Base-by-base conservation (phyloP, 352 stramenopile genomes). In the Phytophthora multivora region DNA sequence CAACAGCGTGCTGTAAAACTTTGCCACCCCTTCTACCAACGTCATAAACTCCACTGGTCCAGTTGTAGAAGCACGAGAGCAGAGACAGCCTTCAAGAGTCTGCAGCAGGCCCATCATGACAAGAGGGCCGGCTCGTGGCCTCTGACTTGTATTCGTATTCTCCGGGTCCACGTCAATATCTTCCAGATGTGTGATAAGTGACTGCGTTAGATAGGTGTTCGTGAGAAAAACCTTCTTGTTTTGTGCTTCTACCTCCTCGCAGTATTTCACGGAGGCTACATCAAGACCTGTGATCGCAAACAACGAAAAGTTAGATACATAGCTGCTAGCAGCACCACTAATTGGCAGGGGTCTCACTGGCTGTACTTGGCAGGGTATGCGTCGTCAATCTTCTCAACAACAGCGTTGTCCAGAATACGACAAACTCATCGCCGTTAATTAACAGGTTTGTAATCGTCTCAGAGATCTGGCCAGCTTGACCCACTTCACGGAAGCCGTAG, bases 51-150 rank as follows among this genome's bases (percentile, higher is more conserved):
- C 83, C 9, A 80, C 72, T 2, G 79, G 65, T 7, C 65, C 75
- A 28, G 92, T 99, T 7, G 95, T 98, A 43, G 92, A 71, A 31
- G 84, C 79, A 10, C 83, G 81, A 8, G 90, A 97, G 59, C 90
- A 98, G 12, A 99, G 60, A 19, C 94, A 81, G 7, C 73, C 84
- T 67, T 99, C 95, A 0, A 99, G 71, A 13, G 94, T 95, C 53
- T 97, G 82, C 36, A 97, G 81, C 48, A 97, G 62, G 1, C 89
- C 90, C 87, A 98, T 97, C 48, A 97, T 76, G 35, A 97, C 88
- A 35, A 98, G 78, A 23, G 88, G 84, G 0, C 86, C 86, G 49
- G 42, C 64, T 16, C 26, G 62, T 4, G 46, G 55, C 11, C 45
- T 49, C 3, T 48, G 30, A 49, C 25, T 45, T 7, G 53, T 41